phyloP scores from a whole-genome alignment of 257 asterid genomes.

The Leonotis leonurus region DNA sequence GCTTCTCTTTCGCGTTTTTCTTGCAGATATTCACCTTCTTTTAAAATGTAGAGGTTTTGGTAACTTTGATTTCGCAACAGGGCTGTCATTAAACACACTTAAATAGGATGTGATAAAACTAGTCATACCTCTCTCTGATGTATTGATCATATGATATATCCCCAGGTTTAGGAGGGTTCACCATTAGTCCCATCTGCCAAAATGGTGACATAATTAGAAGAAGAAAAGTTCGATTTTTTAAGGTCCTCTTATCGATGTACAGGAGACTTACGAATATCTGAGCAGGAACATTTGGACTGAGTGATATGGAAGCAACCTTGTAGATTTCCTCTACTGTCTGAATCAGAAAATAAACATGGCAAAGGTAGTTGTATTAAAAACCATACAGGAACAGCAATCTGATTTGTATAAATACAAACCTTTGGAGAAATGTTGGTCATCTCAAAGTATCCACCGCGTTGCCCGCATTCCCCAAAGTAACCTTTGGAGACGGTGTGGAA shows the following conservation, averaged over 20 bases:
- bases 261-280: slow-evolving; percentile 77
- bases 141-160: slow-evolving; percentile 86
- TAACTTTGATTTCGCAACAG: background rate
- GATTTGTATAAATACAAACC: slow-evolving; percentile 36
- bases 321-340: slow-evolving; percentile 97
- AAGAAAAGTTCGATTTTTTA: background rate
- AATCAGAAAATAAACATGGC: background rate
- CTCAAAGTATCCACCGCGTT: slow-evolving; percentile 98
- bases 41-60: background rate
- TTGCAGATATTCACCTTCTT: no score
- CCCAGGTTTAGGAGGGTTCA: slow-evolving; percentile 85
- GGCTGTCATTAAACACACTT: background rate
- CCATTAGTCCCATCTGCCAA: slow-evolving; percentile 95
- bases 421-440: slow-evolving; percentile 86
- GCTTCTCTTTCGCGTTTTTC: no score
- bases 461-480: slow-evolving; percentile 97
- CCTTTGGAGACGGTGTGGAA: slow-evolving; percentile 98
- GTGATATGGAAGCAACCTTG: slow-evolving; percentile 91
- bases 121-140: slow-evolving; percentile 64
- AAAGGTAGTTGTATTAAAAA: background rate
- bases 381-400: background rate
- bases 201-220: background rate
- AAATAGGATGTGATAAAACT: background rate
- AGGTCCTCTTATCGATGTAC: background rate
- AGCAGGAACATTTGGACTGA: slow-evolving; percentile 96